Evolutionary conservation across 2,329 filamentous ascomycete genomes (phyloP), one percentile per base, ranked within the genome.

Genomic region (Nannizziopsis arthrosporioides): DNA sequence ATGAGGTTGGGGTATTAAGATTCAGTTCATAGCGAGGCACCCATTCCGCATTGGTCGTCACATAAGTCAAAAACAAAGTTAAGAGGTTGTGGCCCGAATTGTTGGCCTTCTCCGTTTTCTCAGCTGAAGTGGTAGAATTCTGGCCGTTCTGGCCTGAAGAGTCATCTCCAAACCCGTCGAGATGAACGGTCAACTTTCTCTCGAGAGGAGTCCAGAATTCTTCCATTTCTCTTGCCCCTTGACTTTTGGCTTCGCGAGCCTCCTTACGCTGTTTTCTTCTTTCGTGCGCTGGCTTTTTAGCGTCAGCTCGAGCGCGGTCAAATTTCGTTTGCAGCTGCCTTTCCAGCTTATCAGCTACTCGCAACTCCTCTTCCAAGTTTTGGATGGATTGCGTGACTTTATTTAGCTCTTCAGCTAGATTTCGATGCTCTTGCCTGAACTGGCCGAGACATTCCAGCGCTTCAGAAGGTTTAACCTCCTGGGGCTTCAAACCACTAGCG

Each of bases 1-100:
- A 71, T 42, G 70, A 73, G 15, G 62, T 68, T 0, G 73, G 71
- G 1, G 79, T 80, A 10, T 71, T 76, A n/a, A 84, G 68, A 44
- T 72, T 72, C 35, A 82, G 62, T 55, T 83, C 78, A 59, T 83
- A 83, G 48, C 71, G 75, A 2, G 80, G 77, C 0, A 66, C 64
- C 79, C 80, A 83, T 51, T 66, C 75, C 0, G 78, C 78, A 1
- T 70, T 69, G 6, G 68, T 66, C 0, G 79, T 79, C 32, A 81
- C 72, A 56, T 82, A 82, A 0, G 73, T 76, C n/a, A 82, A 56
- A 2, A 72, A 67, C 5, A 82, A 60, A 44, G 48, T 57, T 2
- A 56, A 55, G 31, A 40, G 44, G 39, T 53, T 45, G 15, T 32
- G 27, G 51, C 48, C 27, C 48, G 53, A 22, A 37, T 48, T 11